These are phyloP conservation scores for Xylaria sp. DNA, from an alignment of 2,329 filamentous ascomycete species.

Conservation along the genomic window DNA sequence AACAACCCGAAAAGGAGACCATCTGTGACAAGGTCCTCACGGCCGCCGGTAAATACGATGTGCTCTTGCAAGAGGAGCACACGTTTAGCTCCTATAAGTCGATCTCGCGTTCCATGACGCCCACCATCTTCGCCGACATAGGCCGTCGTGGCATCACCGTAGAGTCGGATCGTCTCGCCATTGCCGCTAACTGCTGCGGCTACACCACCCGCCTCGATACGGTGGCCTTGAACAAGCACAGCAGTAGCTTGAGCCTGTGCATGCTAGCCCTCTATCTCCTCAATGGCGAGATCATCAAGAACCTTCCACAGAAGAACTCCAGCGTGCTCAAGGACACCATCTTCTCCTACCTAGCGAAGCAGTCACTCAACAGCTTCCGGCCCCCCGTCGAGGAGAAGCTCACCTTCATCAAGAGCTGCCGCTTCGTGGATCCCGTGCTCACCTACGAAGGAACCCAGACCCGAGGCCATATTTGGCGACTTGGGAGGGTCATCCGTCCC, in stretches of 20 bases:
- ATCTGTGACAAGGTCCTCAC: constrained; percentile 26
- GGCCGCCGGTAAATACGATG: constrained; percentile 27
- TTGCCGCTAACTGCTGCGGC: constrained; percentile 29
- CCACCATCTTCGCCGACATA: constrained; percentile 27
- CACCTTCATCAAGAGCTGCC: constrained; percentile 30
- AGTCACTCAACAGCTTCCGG: constrained; percentile 27
- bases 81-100: constrained; percentile 7
- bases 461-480: constrained; percentile 26
- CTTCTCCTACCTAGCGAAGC: constrained; percentile 25
- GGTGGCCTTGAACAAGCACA: constrained; percentile 16
- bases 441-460: constrained; percentile 22
- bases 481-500: constrained; percentile 26
- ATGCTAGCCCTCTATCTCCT: constrained; percentile 28
- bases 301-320: constrained; percentile 17
- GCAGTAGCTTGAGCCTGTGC: constrained; percentile 26
- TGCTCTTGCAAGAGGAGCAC: constrained; percentile 25
- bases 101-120: constrained; percentile 29
- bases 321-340: constrained; percentile 24
- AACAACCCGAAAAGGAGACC: constrained; percentile 13
- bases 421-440: constrained; percentile 25
- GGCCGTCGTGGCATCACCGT: constrained; percentile 22
- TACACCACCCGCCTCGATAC: constrained; percentile 28
- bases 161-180: constrained; percentile 30
- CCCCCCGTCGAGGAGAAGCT: constrained; percentile 25
- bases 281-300: constrained; percentile 31